Evolutionary conservation across 768 basidiomycete genomes (phyloP), one percentile per base, ranked within the genome.

Genomic region (Phanerochaete sordida): DNA sequence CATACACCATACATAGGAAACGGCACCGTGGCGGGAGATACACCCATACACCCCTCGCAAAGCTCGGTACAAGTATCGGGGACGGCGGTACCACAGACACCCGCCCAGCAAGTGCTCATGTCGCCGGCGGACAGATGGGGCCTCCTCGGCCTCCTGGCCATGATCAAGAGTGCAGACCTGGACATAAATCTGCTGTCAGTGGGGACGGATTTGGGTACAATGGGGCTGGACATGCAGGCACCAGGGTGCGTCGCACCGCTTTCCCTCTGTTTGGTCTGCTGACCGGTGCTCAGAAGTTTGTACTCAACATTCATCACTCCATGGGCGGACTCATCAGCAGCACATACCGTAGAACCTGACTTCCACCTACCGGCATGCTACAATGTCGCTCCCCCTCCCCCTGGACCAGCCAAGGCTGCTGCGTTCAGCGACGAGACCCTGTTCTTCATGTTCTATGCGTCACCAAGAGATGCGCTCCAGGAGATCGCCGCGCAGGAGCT

Each of bases 361-460:
- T 97, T 88, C 72, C 88, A 91, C 67, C 83, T 95, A 50, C 95
- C 95, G 43, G 78, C 84, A 28, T 97, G 95, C 75, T 98, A 98
- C 62, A 94, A 88, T 73, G 95, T 97, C 50, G 88, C 91, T 66
- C 87, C 95, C 33, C 87, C 89, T 37, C 86, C 93, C 48, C 90
- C 91, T 37, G 90, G 90, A 3, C 88, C 90, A 55, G 79, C 70
- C 63, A 95, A 94, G 76, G 90, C 87, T 19, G 81, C 83, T 1
- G 84, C 87, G 52, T 96, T 98, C 75, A 90, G 89, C 73, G 95
- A 98, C 73, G 95, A 98, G 75, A 97, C 95, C 16, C 77, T 98
- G 27, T 97, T 98, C 76, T 96, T 93, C 81, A 95, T 96, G 85
- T 98, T 98, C 81, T 98, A 98, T 76, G 87, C 93, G 58, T 88